Evolutionary conservation across 352 stramenopile genomes (phyloP).

Genomic region (Globisporangium spinosum): DNA sequence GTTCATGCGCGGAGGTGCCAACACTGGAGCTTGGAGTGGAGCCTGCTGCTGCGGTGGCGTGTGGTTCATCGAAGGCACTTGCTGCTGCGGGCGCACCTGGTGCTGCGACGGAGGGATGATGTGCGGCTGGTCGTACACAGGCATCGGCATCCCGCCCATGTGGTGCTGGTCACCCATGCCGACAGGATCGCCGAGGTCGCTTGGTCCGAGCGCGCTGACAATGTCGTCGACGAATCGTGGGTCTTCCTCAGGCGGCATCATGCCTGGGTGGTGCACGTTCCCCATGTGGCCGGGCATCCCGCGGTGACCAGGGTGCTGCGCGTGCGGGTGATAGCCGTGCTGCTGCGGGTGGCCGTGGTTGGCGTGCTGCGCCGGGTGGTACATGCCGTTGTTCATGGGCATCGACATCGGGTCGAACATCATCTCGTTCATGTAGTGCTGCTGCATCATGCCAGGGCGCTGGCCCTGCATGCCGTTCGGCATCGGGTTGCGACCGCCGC

Average conservation of each 20-base stretch:
- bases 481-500: conserved; percentile 29
- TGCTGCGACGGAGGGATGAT: conserved; percentile 43
- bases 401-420: conserved; percentile 66
- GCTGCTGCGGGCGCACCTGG: conserved; percentile 26
- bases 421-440: conserved; percentile 78
- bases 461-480: conserved; percentile 39
- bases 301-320: conserved; percentile 26
- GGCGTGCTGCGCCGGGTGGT: conserved; percentile 44
- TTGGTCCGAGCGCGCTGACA: conserved; percentile 48
- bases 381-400: conserved; percentile 58
- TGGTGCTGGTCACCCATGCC: conserved; percentile 47
- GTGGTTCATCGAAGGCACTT: conserved; percentile 28
- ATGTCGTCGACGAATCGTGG: conserved; percentile 71
- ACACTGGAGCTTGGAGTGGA: conserved; percentile 20
- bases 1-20: conserved; percentile 19
- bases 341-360: conserved; percentile 20
- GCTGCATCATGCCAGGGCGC: conserved; percentile 40
- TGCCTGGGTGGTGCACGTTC: conserved; percentile 42
- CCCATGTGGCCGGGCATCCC: conserved; percentile 24
- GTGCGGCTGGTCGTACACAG: conserved; percentile 63
- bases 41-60: conserved; percentile 29
- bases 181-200: conserved; percentile 40
- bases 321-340: conserved; percentile 19
- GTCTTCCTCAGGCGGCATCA: conserved; percentile 61
- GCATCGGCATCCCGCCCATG: conserved; percentile 44